These are phyloP conservation scores for Pilasporangium apinafurcum DNA, from an alignment of 352 stramenopile genomes.

Conservation along the genomic window DNA sequence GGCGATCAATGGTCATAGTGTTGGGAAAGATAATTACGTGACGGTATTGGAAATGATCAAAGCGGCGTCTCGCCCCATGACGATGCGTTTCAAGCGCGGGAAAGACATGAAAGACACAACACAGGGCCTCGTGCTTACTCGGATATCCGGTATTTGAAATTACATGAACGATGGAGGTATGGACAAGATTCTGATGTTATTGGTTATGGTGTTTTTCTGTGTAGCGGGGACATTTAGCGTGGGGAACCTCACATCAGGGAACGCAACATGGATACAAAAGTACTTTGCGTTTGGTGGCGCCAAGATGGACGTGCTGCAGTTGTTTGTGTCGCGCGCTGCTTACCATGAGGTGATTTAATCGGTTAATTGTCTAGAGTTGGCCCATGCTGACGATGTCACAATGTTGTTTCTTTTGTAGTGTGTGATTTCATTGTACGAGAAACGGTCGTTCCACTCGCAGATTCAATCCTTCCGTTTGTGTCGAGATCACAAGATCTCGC, in stretches of 20 bases:
- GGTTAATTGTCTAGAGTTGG: neutral
- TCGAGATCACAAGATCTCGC: slow-evolving; percentile 79
- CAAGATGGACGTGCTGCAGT: slow-evolving; percentile 79
- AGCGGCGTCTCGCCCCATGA: slow-evolving; percentile 61
- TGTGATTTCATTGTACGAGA: slow-evolving; percentile 82
- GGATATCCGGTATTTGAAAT: slow-evolving; percentile 64
- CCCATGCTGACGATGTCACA: neutral
- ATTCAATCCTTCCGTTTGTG: slow-evolving; percentile 82
- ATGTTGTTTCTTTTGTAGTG: slow-evolving; percentile 22
- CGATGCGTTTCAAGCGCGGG: slow-evolving; percentile 66
- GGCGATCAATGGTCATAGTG: slow-evolving; percentile 54
- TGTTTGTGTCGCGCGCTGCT: slow-evolving; percentile 75
- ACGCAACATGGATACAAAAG: slow-evolving; percentile 68
- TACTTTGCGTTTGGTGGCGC: slow-evolving; percentile 80
- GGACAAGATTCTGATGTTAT: slow-evolving; percentile 7
- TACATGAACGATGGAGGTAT: neutral
- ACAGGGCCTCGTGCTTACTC: slow-evolving; percentile 60
- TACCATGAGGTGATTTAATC: slow-evolving; percentile 59
- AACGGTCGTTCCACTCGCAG: slow-evolving; percentile 71
- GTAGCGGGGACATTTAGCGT: slow-evolving; percentile 80
- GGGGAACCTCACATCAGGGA: slow-evolving; percentile 70
- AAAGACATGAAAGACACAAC: slow-evolving; percentile 61
- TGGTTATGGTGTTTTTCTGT: slow-evolving; percentile 7
- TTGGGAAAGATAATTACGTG: slow-evolving; percentile 54
- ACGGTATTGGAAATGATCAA: slow-evolving; percentile 74